Base-by-base conservation (phyloP, 257 asterid genomes). In the Solanum bulbocastanum region DNA sequence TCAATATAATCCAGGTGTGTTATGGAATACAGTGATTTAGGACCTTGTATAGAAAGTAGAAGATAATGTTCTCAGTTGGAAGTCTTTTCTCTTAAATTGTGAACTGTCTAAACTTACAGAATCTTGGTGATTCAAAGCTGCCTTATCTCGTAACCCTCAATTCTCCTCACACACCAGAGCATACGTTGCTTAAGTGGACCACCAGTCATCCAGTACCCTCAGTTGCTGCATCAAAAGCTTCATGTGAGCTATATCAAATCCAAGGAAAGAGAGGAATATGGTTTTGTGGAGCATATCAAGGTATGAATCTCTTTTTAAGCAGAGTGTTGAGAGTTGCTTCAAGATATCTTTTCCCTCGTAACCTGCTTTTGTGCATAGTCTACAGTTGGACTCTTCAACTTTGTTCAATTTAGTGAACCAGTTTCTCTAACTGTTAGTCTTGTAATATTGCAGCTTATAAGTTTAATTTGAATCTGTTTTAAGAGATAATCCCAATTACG, bases 221-320 rank as follows among this genome's bases (percentile, higher is more conserved):
- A 1, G 99, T 96, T 71, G 96, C 98, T 84, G 98, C 98, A 87
- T 87, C 95, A 36, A 97, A 91, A 91, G 98, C 99, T 81, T 93
- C 98, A 16, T 84, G 90, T 78, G 93, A 93, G 92, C 91, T 97
- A 42, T 62, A 91, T 85, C 90, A 91, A 46, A 96, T 95, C 90
- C 98, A 97, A 91, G 98, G 84, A 78, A 93, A 94, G 91, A 93
- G 98, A 75, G 88, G 93, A 91, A 93, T 96, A 89, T 97, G 99
- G 99, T 97, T 96, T 78, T 93, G 96, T 88, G 99, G 99, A 90
- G 98, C 98, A 83, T 97, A 97, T 91, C 98, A 96, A 91, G 98
- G 99, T 95, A 73, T 83, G 65, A 40, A 32, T 25, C 39, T 39
- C 42, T 39, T 8, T 39, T 8, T 39, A 39, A 2, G 10, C 40